phyloP scores from a whole-genome alignment of 2,329 filamentous ascomycete genomes.

The Sclerotinia nivalis region DNA sequence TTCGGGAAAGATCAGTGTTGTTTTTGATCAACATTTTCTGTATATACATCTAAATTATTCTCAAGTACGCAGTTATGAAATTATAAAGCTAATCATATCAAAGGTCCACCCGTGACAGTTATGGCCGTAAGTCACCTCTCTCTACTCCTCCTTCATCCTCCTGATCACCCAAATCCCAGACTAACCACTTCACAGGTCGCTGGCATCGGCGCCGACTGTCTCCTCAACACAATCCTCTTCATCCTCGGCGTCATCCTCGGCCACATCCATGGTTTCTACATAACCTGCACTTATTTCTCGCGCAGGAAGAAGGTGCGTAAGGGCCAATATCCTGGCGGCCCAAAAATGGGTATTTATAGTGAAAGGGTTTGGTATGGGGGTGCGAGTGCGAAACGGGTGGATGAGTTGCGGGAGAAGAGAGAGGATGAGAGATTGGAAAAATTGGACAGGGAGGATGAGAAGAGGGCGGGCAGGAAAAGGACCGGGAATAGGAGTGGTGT shows the following conservation, averaged over 20 bases:
- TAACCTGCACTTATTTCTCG: conserved; percentile 77
- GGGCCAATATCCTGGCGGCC: conserved; percentile 54
- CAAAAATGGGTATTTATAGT: conserved; percentile 70
- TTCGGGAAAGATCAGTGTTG: conserved; percentile 28
- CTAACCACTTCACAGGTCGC: conserved; percentile 25
- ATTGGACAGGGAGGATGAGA: conserved; percentile 7
- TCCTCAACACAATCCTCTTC: conserved; percentile 35
- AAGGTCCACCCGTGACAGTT: conserved; percentile 35
- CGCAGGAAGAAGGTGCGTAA: conserved; percentile 58
- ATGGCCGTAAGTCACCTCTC: conserved; percentile 26
- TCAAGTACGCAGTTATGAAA: background rate
- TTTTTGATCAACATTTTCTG: conserved; percentile 35
- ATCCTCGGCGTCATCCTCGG: conserved; percentile 36
- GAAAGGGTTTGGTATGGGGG: conserved; percentile 68
- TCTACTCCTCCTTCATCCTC: background rate
- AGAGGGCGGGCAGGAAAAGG: background rate
- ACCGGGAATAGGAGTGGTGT: background rate
- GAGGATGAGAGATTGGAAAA: conserved; percentile 21
- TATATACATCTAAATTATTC: conserved; percentile 8
- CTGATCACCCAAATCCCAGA: background rate
- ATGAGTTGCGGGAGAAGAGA: conserved; percentile 29
- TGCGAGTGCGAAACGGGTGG: conserved; percentile 30
- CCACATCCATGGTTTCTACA: conserved; percentile 40
- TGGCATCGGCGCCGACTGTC: conserved; percentile 31
- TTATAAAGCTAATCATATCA: background rate